phyloP scores from a whole-genome alignment of 345 rosid genomes.

The Populus davidiana region DNA sequence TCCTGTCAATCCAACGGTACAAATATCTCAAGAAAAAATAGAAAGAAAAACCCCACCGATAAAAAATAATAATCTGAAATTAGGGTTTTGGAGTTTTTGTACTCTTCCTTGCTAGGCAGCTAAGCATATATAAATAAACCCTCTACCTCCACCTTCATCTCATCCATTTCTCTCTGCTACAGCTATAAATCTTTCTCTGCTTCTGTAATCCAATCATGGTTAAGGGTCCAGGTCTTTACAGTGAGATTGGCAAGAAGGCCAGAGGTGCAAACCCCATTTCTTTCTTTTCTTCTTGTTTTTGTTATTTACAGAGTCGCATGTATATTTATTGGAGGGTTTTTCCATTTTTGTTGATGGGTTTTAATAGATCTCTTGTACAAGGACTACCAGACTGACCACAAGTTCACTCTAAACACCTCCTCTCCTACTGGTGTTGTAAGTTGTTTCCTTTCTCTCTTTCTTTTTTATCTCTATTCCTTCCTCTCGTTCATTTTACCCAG shows the following conservation, averaged over 20 bases:
- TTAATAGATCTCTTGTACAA: constrained; percentile 73
- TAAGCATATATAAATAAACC: not conserved
- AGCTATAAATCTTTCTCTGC: not conserved
- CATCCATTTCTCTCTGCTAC: not conserved
- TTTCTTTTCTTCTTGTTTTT: too few species aligned
- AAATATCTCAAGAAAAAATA: not conserved
- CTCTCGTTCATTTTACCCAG: too few species aligned
- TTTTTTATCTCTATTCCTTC: not conserved
- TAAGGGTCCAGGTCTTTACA: constrained; percentile 91
- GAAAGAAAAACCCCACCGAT: constrained; percentile 5
- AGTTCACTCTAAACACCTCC: constrained; percentile 75
- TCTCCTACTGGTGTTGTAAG: constrained; percentile 86
- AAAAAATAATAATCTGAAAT: not conserved
- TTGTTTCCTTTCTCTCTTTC: not conserved
- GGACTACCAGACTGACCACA: constrained; percentile 92
- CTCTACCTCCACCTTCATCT: not conserved
- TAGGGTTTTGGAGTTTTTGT: constrained; percentile 15
- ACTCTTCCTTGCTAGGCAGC: not conserved
- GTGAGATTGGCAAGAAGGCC: constrained; percentile 89
- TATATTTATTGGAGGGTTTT: not conserved
- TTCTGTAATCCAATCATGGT: constrained; percentile 41
- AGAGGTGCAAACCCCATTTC: constrained; percentile 44
- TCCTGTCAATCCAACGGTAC: not conserved
- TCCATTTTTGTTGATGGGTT: constrained; percentile 10
- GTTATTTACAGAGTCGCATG: not conserved